Evolutionary conservation across 768 basidiomycete species (phyloP).

Genomic region (Russula vinacea): DNA sequence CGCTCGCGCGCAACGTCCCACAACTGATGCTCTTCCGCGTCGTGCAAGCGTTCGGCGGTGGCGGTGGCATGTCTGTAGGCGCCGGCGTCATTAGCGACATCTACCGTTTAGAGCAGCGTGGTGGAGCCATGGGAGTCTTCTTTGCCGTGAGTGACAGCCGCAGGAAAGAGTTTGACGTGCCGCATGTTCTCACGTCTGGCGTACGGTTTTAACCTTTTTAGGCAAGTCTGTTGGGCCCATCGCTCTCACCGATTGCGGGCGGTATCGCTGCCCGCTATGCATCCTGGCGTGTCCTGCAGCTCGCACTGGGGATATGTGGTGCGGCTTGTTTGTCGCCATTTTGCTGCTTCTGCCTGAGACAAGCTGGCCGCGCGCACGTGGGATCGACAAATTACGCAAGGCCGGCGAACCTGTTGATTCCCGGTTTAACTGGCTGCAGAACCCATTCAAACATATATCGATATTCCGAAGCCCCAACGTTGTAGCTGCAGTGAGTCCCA

Average conservation of each 20-base stretch:
- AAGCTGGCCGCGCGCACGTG: conserved; percentile 54
- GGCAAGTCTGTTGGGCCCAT: conserved; percentile 56
- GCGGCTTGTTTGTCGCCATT: conserved; percentile 43
- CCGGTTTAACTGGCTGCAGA: conserved; percentile 46
- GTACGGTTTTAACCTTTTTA: conserved; percentile 27
- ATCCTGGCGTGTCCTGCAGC: conserved; percentile 65
- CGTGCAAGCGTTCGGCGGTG: conserved; percentile 62
- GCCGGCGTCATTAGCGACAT: conserved; percentile 64
- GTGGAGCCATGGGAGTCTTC: conserved; percentile 58
- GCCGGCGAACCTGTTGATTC: conserved; percentile 11
- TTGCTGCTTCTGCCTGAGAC: conserved; percentile 60
- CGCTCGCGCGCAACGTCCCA: conserved; percentile 42
- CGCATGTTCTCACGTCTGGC: not conserved
- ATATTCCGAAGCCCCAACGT: conserved; percentile 61
- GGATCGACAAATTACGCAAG: conserved; percentile 46
- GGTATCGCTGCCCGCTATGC: conserved; percentile 56
- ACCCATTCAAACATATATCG: conserved; percentile 53
- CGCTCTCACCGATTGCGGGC: conserved; percentile 58
- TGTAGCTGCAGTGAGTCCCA: conserved; percentile 45
- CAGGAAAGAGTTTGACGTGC: not conserved
- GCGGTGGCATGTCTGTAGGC: conserved; percentile 54
- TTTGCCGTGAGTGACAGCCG: conserved; percentile 42
- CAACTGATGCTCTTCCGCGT: conserved; percentile 59
- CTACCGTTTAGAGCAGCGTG: conserved; percentile 59
- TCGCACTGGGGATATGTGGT: conserved; percentile 42